Percentiles rank a stretch among this genome's conserved stretches.
These are phyloP conservation scores for Tritrichomonas foetus DNA, from an alignment of 208 protist genomes.

Conservation along the genomic window DNA sequence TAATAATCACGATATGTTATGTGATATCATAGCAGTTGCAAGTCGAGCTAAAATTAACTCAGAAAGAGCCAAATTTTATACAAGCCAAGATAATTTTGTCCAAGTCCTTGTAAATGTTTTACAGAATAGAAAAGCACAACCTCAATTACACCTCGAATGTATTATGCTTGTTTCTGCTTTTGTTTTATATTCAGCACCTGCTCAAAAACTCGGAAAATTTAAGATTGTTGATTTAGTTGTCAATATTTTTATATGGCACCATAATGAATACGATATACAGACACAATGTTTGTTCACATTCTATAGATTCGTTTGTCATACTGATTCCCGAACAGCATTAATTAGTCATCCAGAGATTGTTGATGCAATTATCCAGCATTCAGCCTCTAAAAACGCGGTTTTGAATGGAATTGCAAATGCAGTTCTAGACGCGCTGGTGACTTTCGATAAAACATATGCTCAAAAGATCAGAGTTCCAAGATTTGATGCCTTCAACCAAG, in stretches of 20 bases:
- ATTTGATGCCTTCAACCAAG: slow-evolving; percentile 13
- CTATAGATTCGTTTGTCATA: slow-evolving; percentile 16
- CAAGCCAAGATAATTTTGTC: background rate
- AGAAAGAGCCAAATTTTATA: background rate
- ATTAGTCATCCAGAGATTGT: background rate
- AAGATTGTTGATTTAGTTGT: background rate
- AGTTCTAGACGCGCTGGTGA: background rate
- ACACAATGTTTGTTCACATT: slow-evolving; percentile 11
- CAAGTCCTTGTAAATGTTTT: background rate
- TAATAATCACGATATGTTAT: background rate
- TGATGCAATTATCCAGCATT: background rate
- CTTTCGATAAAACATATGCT: background rate
- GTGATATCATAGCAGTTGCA: background rate
- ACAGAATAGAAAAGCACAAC: background rate
- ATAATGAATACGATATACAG: background rate
- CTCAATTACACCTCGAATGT: background rate
- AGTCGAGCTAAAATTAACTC: background rate
- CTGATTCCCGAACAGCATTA: background rate
- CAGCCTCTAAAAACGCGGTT: background rate
- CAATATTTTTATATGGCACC: background rate
- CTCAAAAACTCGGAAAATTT: background rate
- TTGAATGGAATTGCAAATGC: background rate
- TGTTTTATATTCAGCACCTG: background rate
- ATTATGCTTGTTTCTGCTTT: slow-evolving; percentile 8
- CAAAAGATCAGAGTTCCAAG: background rate